Conservation (phyloP, 208 protist genomes). For the Wallacemonas sp. region DNA sequence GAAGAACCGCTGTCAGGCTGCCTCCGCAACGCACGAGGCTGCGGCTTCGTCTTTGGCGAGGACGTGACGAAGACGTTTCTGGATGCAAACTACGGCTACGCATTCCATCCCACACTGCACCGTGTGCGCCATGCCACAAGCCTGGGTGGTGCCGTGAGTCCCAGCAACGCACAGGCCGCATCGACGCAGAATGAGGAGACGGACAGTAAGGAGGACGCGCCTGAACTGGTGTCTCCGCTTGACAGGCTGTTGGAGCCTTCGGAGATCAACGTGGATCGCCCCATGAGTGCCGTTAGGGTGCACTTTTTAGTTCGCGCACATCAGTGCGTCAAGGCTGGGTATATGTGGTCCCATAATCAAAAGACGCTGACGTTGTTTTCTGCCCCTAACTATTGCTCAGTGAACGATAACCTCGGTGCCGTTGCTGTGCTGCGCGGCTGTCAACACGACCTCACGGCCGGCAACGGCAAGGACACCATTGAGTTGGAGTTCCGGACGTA, state of each 20-base stretch:
- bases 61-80: constrained; percentile 74
- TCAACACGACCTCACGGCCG: constrained; percentile 18
- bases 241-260: background rate
- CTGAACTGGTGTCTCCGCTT: background rate
- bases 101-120: constrained; percentile 25
- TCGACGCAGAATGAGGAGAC: background rate
- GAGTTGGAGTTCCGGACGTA: constrained; percentile 69
- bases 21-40: constrained; percentile 54
- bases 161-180: too few species aligned
- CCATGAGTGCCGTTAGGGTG: constrained; percentile 35
- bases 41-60: constrained; percentile 74
- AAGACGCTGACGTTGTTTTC: constrained; percentile 78
- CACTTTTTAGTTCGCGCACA: constrained; percentile 95
- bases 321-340: constrained; percentile 92
- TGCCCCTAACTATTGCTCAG: constrained; percentile 85
- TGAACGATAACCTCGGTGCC: constrained; percentile 69
- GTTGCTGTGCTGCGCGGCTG: constrained; percentile 60
- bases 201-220: background rate
- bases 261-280: background rate
- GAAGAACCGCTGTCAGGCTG: constrained; percentile 77
- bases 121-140: background rate
- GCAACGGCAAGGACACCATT: constrained; percentile 30
- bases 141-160: too few species aligned
- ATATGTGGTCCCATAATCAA: constrained; percentile 53
- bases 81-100: constrained; percentile 51